These are phyloP conservation scores for Pseudopyrenochaeta lycopersici DNA, from an alignment of 2,329 filamentous ascomycete species.

Conservation along the genomic window DNA sequence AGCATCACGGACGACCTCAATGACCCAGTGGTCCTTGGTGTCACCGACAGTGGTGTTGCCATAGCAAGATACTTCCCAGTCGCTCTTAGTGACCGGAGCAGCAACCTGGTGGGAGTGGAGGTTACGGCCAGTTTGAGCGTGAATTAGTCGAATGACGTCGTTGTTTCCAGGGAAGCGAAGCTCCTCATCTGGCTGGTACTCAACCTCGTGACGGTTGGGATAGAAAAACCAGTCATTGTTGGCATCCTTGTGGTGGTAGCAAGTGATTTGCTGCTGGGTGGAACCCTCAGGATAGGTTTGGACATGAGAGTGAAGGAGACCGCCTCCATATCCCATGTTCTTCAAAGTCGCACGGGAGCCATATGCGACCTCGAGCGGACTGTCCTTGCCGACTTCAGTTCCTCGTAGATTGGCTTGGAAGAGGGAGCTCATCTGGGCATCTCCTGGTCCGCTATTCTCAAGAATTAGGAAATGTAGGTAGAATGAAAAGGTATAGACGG, in stretches of 20 bases:
- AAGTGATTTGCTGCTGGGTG: slow-evolving; percentile 93
- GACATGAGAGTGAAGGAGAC: slow-evolving; percentile 93
- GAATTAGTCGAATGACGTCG: slow-evolving; percentile 83
- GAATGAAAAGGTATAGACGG: slow-evolving; percentile 96
- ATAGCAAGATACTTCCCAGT: slow-evolving; percentile 94
- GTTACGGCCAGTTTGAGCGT: slow-evolving; percentile 95
- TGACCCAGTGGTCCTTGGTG: slow-evolving; percentile 95
- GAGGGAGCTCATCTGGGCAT: slow-evolving; percentile 99
- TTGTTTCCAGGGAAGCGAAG: slow-evolving; percentile 80
- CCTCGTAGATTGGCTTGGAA: slow-evolving; percentile 97
- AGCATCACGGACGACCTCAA: slow-evolving; percentile 91
- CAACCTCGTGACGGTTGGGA: slow-evolving; percentile 80
- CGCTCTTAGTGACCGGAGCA: slow-evolving; percentile 86
- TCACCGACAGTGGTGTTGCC: slow-evolving; percentile 95
- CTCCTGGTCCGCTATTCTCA: slow-evolving; percentile 91
- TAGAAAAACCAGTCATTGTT: slow-evolving; percentile 99
- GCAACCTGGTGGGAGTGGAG: slow-evolving; percentile 92
- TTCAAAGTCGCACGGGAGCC: slow-evolving; percentile 93
- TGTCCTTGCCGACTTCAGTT: slow-evolving; percentile 93
- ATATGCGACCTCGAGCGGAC: slow-evolving; percentile 87
- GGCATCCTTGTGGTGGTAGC: slow-evolving; percentile 99
- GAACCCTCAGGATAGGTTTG: slow-evolving; percentile 97
- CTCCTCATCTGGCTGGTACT: slow-evolving; percentile 75
- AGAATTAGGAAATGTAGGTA: slow-evolving; percentile 93
- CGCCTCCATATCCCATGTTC: slow-evolving; percentile 99